Conservation (phyloP, 768 basidiomycete genomes). For the Obba rivulosa region DNA sequence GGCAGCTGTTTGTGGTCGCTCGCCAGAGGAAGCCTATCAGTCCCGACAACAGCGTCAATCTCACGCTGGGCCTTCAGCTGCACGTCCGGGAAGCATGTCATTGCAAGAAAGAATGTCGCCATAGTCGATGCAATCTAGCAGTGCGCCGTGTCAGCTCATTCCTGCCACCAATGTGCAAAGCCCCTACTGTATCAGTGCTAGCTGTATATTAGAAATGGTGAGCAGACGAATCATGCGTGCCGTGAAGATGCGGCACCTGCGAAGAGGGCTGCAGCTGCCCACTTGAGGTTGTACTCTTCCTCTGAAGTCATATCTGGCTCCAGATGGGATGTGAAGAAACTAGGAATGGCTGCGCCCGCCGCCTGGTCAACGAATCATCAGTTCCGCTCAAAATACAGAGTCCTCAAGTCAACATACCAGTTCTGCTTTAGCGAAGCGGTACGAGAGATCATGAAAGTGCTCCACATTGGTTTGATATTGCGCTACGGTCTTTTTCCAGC, state of each 20-base stretch:
- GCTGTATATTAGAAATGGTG: background rate
- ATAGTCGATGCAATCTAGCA: constrained; percentile 29
- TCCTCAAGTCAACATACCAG: constrained; percentile 20
- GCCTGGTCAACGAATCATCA: constrained; percentile 5
- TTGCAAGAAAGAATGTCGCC: constrained; percentile 23
- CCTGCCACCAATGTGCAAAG: background rate
- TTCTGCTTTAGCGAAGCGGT: constrained; percentile 25
- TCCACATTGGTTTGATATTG: constrained; percentile 15
- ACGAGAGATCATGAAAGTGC: constrained; percentile 22
- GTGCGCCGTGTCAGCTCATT: background rate
- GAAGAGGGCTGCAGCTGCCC: constrained; percentile 11
- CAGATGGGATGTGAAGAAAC: constrained; percentile 14
- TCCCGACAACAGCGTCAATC: constrained; percentile 27
- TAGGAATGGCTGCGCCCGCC: constrained; percentile 12
- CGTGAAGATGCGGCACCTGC: too few species aligned
- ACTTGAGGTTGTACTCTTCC: constrained; percentile 11
- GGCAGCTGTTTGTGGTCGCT: constrained; percentile 15
- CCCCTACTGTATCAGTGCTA: background rate
- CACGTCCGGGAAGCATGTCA: constrained; percentile 32
- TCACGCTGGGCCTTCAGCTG: constrained; percentile 35
- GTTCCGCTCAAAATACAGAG: background rate
- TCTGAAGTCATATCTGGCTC: constrained; percentile 4
- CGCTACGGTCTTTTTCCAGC: constrained; percentile 28
- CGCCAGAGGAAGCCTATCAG: constrained; percentile 40
- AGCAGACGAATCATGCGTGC: background rate